Evolutionary conservation across 2,329 filamentous ascomycete genomes (phyloP), one percentile per base, ranked within the genome.

Genomic region (Penicillium olsonii): DNA sequence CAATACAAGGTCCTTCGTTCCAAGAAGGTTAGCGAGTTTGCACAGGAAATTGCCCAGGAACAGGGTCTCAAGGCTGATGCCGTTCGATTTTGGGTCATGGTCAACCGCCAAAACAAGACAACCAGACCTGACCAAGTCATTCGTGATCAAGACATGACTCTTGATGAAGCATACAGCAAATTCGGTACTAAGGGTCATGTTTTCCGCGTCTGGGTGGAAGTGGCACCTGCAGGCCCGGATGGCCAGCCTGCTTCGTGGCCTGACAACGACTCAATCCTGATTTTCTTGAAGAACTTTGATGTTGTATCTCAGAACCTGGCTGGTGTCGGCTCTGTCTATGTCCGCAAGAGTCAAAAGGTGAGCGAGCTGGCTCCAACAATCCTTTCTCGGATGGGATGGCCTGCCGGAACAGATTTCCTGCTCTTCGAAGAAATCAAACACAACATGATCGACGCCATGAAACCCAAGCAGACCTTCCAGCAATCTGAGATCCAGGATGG

Each of bases 371-470:
- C 87, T 4, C 84, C 88, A 1, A 74, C 83, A 24, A 96, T 99
- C 52, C 74, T 87, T 50, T 84, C 87, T 61, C 83, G 87, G 66
- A 94, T 97, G 90, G 82, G 84, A 11, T 97, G 94, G 92, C 82
- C 87, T 19, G 81, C 87, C 1, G 90, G 87, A 55, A 82, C 87
- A 4, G 77, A 83, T 3, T 82, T 88, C 52, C 80, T 82, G 61
- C 81, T 99, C 18, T 97, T 86, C 75, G 94, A 99, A 80, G 94
- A 99, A 76, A 97, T 99, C 73, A 99, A 97, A 73, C 91, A 92
- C 43, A 89, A 85, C 52, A 97, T 97, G 92, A 96, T 99, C 59
- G 95, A 99, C 67, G 81, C 83, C 6, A 87, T 99, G 77, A 97
- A 96, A 73, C 82, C 87, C 0, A 97, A 96, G 74, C 85, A 90